Evolutionary conservation across 257 asterid species (phyloP).

Genomic region (Leptodermis oblonga): DNA sequence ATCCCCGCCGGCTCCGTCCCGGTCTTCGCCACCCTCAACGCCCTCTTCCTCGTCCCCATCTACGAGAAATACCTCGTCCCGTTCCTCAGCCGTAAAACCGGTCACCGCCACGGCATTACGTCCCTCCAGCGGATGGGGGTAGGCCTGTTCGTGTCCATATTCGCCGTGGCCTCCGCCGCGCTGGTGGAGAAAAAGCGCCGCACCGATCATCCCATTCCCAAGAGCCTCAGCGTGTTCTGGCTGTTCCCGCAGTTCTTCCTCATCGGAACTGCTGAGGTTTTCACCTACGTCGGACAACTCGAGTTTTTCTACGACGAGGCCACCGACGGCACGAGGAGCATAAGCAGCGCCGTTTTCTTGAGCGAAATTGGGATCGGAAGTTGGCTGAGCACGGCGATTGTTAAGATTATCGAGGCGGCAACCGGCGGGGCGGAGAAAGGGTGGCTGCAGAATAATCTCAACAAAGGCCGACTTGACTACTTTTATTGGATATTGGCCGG

Average conservation of each 20-base stretch:
- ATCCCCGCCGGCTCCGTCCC: conserved; percentile 67
- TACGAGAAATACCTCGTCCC: conserved; percentile 61
- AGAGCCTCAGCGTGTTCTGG: conserved; percentile 49
- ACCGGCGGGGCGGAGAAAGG: conserved; percentile 46
- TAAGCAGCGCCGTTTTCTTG: conserved; percentile 72
- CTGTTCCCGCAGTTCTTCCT: conserved; percentile 67
- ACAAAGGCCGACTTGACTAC: conserved; percentile 47
- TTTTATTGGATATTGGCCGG: conserved; percentile 61
- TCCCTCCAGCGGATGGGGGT: conserved; percentile 67
- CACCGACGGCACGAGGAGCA: conserved; percentile 69
- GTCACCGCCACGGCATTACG: conserved; percentile 59
- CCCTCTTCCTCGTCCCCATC: conserved; percentile 55
- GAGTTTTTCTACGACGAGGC: conserved; percentile 78
- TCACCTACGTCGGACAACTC: conserved; percentile 72
- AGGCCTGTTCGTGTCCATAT: conserved; percentile 59
- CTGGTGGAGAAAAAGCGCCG: conserved; percentile 52
- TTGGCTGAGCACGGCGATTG: conserved; percentile 72
- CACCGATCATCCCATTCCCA: background rate
- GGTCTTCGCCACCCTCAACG: conserved; percentile 56
- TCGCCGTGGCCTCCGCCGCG: conserved; percentile 69
- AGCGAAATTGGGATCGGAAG: conserved; percentile 83
- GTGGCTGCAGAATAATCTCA: conserved; percentile 59
- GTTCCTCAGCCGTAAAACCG: conserved; percentile 43
- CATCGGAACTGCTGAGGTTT: conserved; percentile 64
- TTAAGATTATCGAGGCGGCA: conserved; percentile 38